phyloP scores from a whole-genome alignment of 1,284 basidiomycete genomes.

The Leccinum angustisporum region DNA sequence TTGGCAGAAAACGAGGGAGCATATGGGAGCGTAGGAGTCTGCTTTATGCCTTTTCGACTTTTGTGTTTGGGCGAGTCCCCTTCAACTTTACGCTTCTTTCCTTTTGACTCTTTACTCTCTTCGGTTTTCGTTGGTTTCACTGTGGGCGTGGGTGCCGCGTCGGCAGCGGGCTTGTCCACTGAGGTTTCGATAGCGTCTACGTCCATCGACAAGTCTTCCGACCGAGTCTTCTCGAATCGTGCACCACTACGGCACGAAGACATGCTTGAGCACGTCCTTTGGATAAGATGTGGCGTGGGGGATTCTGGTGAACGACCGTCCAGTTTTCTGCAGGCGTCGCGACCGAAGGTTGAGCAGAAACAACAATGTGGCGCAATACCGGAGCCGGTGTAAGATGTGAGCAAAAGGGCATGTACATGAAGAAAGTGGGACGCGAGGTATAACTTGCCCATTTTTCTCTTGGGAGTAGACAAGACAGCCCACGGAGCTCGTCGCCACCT shows the following conservation, averaged over 20 bases:
- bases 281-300: conserved; percentile 58
- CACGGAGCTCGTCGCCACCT: conserved; percentile 63
- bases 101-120: conserved; percentile 31
- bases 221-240: conserved; percentile 23
- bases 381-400: conserved; percentile 40
- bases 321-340: conserved; percentile 36
- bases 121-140: conserved; percentile 10
- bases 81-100: conserved; percentile 49
- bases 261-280: conserved; percentile 57
- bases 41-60: conserved; percentile 41
- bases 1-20: background rate
- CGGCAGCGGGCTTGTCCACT: conserved; percentile 1
- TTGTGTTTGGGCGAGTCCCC: conserved; percentile 38
- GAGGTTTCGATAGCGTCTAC: conserved; percentile 21
- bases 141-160: background rate
- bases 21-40: background rate
- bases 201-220: conserved; percentile 16
- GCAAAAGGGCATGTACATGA: background rate
- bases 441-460: conserved; percentile 56
- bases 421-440: conserved; percentile 34
- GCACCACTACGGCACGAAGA: conserved; percentile 63
- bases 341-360: conserved; percentile 48
- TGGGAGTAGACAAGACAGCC: conserved; percentile 60
- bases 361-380: conserved; percentile 55
- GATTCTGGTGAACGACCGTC: conserved; percentile 43